These are phyloP conservation scores for Pluteus cervinus DNA, from an alignment of 768 basidiomycete genomes.

Conservation along the genomic window DNA sequence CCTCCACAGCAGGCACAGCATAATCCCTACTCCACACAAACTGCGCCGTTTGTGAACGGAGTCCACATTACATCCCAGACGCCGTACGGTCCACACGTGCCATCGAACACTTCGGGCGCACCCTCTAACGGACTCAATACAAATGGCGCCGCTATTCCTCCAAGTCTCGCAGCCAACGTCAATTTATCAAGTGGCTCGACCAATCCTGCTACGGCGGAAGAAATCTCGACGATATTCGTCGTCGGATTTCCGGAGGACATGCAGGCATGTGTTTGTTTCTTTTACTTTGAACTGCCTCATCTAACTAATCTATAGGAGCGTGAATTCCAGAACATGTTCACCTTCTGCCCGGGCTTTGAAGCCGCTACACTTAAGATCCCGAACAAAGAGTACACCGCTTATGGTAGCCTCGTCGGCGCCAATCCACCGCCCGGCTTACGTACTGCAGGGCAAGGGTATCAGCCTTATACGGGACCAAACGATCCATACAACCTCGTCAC, in stretches of 20 bases:
- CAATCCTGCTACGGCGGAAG: conserved; percentile 50
- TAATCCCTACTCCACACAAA: conserved; percentile 14
- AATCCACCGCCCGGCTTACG: conserved; percentile 12
- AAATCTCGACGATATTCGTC: conserved; percentile 96
- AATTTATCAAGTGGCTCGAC: conserved; percentile 18
- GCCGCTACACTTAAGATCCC: conserved; percentile 98
- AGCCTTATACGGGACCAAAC: conserved; percentile 47
- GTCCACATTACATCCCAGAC: conserved; percentile 65
- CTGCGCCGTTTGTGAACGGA: conserved; percentile 22
- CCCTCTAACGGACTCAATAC: conserved; percentile 11
- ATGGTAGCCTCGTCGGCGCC: conserved; percentile 36
- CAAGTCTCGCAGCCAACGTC: conserved; percentile 20
- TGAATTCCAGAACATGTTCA: conserved; percentile 99
- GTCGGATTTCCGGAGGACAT: conserved; percentile 99
- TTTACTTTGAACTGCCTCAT: conserved; percentile 3
- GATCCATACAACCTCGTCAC: conserved; percentile 84
- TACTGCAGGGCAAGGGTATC: conserved; percentile 16
- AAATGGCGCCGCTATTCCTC: conserved; percentile 9
- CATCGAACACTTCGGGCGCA: conserved; percentile 27
- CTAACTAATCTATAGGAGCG: conserved; percentile 64
- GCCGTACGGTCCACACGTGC: conserved; percentile 67
- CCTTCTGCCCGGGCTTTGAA: conserved; percentile 92
- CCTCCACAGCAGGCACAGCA: conserved; percentile 21
- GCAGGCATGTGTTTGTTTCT: conserved; percentile 55
- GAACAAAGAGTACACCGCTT: conserved; percentile 82